These are phyloP conservation scores for Colletotrichum sp. DNA, from an alignment of 2,329 filamentous ascomycete genomes.

Conservation along the genomic window DNA sequence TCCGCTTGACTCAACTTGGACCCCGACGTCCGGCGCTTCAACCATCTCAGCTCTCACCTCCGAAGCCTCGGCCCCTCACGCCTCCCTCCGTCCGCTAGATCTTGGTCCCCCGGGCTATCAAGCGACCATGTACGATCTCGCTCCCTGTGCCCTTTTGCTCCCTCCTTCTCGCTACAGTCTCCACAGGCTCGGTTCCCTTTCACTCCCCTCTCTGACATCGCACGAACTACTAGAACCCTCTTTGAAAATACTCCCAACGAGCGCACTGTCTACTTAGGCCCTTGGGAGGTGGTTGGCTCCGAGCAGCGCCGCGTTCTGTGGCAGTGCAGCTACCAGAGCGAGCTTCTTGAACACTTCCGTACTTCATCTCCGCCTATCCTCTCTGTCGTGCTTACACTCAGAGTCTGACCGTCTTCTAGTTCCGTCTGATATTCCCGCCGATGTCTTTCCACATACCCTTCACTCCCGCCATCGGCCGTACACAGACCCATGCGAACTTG, in stretches of 20 bases:
- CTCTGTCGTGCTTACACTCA: not conserved
- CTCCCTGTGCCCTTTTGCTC: not conserved
- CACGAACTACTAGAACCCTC: constrained; percentile 43
- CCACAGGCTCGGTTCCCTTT: not conserved
- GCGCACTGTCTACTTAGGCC: constrained; percentile 56
- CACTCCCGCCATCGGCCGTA: constrained; percentile 57
- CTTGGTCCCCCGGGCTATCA: constrained; percentile 58
- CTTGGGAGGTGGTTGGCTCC: constrained; percentile 54
- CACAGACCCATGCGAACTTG: constrained; percentile 53
- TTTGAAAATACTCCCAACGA: constrained; percentile 55
- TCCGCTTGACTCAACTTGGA: constrained; percentile 50
- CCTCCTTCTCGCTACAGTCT: not conserved
- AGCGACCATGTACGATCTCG: constrained; percentile 53
- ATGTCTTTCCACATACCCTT: constrained; percentile 53
- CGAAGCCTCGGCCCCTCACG: constrained; percentile 43
- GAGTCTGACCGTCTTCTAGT: constrained; percentile 35
- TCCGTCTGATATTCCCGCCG: constrained; percentile 47
- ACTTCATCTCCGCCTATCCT: constrained; percentile 25
- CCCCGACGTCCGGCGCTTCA: constrained; percentile 48
- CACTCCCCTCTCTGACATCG: constrained; percentile 4
- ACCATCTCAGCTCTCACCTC: constrained; percentile 46
- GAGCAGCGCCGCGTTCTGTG: constrained; percentile 55
- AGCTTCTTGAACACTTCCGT: constrained; percentile 57
- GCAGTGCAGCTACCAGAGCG: constrained; percentile 58
- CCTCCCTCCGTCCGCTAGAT: constrained; percentile 50